Evolutionary conservation across 768 basidiomycete species (phyloP).

Genomic region (Tricholoma sp.): DNA sequence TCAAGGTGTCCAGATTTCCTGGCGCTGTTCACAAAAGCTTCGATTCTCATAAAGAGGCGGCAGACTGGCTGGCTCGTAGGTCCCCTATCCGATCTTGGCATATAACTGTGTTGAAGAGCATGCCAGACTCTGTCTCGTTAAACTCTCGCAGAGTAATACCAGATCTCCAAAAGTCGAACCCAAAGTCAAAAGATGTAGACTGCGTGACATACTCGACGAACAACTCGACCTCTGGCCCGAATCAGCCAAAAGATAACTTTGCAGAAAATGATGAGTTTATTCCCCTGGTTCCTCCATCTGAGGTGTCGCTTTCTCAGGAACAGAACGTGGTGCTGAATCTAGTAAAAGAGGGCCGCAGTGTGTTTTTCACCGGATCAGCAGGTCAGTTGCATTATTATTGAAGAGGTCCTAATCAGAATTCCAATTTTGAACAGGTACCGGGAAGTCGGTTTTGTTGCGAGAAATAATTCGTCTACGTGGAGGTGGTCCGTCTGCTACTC

Average conservation of each 20-base stretch:
- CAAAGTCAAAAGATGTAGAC: background rate
- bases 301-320: constrained; percentile 43
- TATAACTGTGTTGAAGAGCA: background rate
- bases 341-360: constrained; percentile 57
- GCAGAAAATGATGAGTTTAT: background rate
- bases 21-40: constrained; percentile 52
- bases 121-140: background rate
- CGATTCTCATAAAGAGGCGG: constrained; percentile 35
- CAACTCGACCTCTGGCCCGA: background rate
- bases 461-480: constrained; percentile 58
- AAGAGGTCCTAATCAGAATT: background rate
- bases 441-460: constrained; percentile 77
- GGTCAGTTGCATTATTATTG: constrained; percentile 33
- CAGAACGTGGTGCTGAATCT: constrained; percentile 43
- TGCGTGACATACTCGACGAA: background rate
- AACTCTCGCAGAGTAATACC: background rate
- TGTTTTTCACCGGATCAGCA: constrained; percentile 87
- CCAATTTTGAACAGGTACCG: constrained; percentile 20
- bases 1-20: constrained; percentile 49
- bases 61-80: constrained; percentile 43
- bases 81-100: background rate
- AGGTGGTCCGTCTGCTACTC: constrained; percentile 17
- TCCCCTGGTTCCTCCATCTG: background rate
- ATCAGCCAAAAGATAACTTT: background rate
- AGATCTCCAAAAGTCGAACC: too few species aligned